A percentile compares a stretch with the other conserved stretches of the same genome.
Evolutionary conservation across 164 flowering plant genomes (phyloP).

Genomic region (Chloranthus sessilifolius): DNA sequence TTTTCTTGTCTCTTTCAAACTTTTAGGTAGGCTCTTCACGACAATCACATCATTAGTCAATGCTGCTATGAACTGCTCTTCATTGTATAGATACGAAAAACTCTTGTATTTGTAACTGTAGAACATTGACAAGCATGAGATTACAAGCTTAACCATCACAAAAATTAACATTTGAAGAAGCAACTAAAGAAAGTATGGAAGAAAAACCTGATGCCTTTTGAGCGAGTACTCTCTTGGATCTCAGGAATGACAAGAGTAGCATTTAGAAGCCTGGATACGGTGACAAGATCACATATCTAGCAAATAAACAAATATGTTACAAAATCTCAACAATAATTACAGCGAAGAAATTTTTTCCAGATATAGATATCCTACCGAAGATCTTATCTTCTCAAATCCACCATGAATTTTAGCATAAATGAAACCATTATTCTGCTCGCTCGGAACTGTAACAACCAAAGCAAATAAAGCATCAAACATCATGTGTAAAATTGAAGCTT

Average conservation of each 20-base stretch:
- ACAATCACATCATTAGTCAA: slow-evolving; percentile 67
- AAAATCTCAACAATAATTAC: slow-evolving; percentile 18
- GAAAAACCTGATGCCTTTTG: slow-evolving; percentile 87
- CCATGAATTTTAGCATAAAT: slow-evolving; percentile 94
- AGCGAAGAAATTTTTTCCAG: slow-evolving; percentile 4
- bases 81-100: slow-evolving; percentile 89
- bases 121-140: slow-evolving; percentile 4
- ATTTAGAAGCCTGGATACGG: slow-evolving; percentile 90
- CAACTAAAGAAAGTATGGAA: background rate
- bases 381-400: slow-evolving; percentile 84
- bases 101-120: slow-evolving; percentile 82
- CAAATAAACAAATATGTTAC: slow-evolving; percentile 41
- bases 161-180: background rate
- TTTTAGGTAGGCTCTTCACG: slow-evolving; percentile 66
- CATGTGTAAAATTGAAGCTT: background rate
- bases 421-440: slow-evolving; percentile 62
- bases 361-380: slow-evolving; percentile 50
- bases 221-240: slow-evolving; percentile 72
- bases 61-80: slow-evolving; percentile 79
- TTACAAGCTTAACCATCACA: background rate
- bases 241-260: slow-evolving; percentile 98
- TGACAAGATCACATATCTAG: slow-evolving; percentile 95
- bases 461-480: background rate
- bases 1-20: slow-evolving; percentile 59
- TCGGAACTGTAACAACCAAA: slow-evolving; percentile 48